Evolutionary conservation across 2,329 filamentous ascomycete genomes (phyloP).

Genomic region (Fusarium dlaminii): DNA sequence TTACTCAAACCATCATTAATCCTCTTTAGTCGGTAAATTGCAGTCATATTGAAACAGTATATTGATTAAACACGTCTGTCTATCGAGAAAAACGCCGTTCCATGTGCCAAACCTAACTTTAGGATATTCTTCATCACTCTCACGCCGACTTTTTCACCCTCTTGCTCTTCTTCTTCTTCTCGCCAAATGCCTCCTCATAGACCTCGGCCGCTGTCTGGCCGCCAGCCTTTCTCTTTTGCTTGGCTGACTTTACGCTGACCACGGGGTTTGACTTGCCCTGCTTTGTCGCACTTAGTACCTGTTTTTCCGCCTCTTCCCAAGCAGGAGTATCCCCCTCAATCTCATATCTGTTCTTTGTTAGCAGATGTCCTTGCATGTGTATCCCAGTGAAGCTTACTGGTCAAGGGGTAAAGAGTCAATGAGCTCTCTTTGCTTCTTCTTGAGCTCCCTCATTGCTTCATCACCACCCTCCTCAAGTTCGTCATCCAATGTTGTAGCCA

Average conservation of each 20-base stretch:
- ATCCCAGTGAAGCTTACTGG: constrained; percentile 53
- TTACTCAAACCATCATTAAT: neutral
- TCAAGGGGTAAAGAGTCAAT: constrained; percentile 92
- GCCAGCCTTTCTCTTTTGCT: constrained; percentile 78
- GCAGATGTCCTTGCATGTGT: neutral
- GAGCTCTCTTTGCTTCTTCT: constrained; percentile 83
- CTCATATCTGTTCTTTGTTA: constrained; percentile 62
- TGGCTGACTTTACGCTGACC: constrained; percentile 84
- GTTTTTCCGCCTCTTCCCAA: constrained; percentile 79
- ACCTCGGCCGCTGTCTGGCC: constrained; percentile 65
- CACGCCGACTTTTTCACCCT: constrained; percentile 50
- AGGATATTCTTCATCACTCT: constrained; percentile 31
- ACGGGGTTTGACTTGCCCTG: constrained; percentile 67
- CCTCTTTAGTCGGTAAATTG: neutral
- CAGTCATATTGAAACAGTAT: constrained; percentile 10
- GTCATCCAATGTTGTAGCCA: constrained; percentile 77
- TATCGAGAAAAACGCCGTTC: constrained; percentile 40
- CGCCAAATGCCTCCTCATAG: constrained; percentile 68
- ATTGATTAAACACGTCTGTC: constrained; percentile 31
- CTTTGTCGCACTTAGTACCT: constrained; percentile 68
- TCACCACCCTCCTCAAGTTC: constrained; percentile 87
- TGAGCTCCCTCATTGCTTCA: constrained; percentile 75
- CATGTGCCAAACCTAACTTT: constrained; percentile 29
- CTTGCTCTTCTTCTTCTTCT: constrained; percentile 65
- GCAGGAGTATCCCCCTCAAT: constrained; percentile 69